Percentiles rank a stretch among this genome's conserved stretches.
These are phyloP conservation scores for Cordyceps sp. DNA, from an alignment of 2,329 filamentous ascomycete species.

Conservation along the genomic window DNA sequence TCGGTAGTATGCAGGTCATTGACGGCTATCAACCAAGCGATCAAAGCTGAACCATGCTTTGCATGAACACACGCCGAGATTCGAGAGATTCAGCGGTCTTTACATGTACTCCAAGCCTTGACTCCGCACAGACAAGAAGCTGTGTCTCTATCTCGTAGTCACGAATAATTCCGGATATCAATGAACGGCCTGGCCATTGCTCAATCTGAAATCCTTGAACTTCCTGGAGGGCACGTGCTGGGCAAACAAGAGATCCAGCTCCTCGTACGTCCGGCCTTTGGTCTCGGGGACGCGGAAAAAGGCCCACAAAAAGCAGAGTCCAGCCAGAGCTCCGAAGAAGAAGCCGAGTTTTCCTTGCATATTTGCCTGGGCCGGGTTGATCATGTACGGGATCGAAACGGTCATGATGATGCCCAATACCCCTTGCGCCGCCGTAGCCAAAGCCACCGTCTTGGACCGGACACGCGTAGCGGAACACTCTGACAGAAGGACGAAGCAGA, in stretches of 20 bases:
- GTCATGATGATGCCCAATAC: conserved; percentile 12
- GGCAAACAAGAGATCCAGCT: conserved; percentile 18
- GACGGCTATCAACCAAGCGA: no score
- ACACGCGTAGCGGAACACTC: conserved; percentile 24
- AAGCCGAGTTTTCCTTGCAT: conserved; percentile 19
- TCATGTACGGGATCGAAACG: conserved; percentile 15
- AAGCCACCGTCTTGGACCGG: conserved; percentile 23
- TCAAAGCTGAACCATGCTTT: no score
- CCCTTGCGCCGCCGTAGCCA: conserved; percentile 17
- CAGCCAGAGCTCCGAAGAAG: conserved; percentile 13
- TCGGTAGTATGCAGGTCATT: no score
- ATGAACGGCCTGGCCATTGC: no score
- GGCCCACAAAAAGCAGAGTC: conserved; percentile 12
- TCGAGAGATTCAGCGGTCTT: no score
- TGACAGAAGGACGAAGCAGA: conserved; percentile 23
- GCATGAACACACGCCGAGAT: no score
- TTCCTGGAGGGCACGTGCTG: conserved; percentile 11
- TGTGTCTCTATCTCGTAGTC: no score
- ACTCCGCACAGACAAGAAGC: no score
- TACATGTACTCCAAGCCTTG: no score
- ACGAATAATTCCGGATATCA: no score
- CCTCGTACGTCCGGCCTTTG: conserved; percentile 14
- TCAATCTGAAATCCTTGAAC: conserved; percentile 19
- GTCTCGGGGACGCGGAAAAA: conserved; percentile 19
- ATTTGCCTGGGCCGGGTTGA: conserved; percentile 16